A percentile compares a stretch with the other conserved stretches of the same genome.
phyloP scores from a whole-genome alignment of 1,284 basidiomycete species.

The Leccinum colubrinum region DNA sequence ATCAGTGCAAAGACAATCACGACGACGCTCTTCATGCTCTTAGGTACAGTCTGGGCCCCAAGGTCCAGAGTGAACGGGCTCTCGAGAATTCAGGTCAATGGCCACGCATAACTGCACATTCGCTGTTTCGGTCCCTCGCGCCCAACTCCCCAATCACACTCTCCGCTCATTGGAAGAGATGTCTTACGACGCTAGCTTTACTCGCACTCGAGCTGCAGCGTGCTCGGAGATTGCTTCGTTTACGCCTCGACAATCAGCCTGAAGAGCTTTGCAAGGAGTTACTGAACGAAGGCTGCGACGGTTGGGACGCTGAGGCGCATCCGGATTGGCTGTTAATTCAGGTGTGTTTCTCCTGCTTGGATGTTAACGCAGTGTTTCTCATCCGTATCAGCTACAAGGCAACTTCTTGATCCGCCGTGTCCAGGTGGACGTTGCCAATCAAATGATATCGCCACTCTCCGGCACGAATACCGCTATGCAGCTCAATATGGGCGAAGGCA shows the following conservation, averaged over 20 bases:
- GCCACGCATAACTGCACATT: constrained; percentile 29
- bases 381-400: constrained; percentile 37
- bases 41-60: constrained; percentile 8
- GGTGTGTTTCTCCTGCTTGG: constrained; percentile 22
- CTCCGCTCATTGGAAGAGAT: constrained; percentile 26
- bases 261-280: constrained; percentile 39
- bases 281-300: constrained; percentile 24
- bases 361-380: neutral
- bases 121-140: constrained; percentile 26
- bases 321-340: constrained; percentile 50
- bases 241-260: neutral
- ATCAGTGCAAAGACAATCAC: neutral
- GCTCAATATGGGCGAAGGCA: constrained; percentile 60
- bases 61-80: constrained; percentile 11
- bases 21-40: constrained; percentile 7
- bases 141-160: constrained; percentile 10
- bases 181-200: constrained; percentile 20
- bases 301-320: constrained; percentile 16
- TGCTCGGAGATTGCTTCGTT: constrained; percentile 15
- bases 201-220: constrained; percentile 32
- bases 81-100: constrained; percentile 22
- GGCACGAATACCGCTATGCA: constrained; percentile 41
- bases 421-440: constrained; percentile 39
- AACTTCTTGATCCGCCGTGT: constrained; percentile 40
- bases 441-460: constrained; percentile 45